phyloP scores from a whole-genome alignment of 805 yeast genomes.

The Saccharomyces eubayanus region DNA sequence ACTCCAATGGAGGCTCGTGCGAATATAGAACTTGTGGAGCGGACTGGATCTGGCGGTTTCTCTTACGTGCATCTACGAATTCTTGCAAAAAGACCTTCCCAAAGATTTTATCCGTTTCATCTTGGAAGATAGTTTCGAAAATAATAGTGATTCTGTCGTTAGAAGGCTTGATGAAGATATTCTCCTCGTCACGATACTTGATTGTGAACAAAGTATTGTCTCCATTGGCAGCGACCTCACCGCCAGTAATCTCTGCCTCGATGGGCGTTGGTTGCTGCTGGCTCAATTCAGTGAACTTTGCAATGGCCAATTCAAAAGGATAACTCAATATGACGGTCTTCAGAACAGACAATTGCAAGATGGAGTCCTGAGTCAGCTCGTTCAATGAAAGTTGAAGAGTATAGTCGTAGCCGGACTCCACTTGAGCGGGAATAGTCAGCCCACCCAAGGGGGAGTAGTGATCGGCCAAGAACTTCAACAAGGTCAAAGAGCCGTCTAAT shows the following conservation, averaged over 20 bases:
- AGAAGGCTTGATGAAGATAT: conserved; percentile 82
- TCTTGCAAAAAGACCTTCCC: conserved; percentile 88
- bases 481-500: conserved; percentile 7
- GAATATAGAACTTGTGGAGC: conserved; percentile 97
- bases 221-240: conserved; percentile 12
- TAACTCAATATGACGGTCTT: conserved; percentile 87
- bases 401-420: conserved; percentile 75
- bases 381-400: conserved; percentile 60
- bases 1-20: conserved; percentile 90
- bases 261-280: conserved; percentile 19
- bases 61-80: conserved; percentile 89
- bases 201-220: conserved; percentile 34
- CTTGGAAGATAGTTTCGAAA: conserved; percentile 88
- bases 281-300: conserved; percentile 63
- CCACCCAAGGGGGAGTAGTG: conserved; percentile 18
- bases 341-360: conserved; percentile 60
- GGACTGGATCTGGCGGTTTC: conserved; percentile 89
- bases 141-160: conserved; percentile 95
- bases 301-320: conserved; percentile 82
- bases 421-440: conserved; percentile 11
- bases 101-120: conserved; percentile 89
- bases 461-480: conserved; percentile 16
- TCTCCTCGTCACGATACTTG: conserved; percentile 87
- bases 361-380: conserved; percentile 46
- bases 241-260: conserved; percentile 20